Base-by-base conservation (phyloP, 352 stramenopile genomes). In the Phytopythium aichiense region DNA sequence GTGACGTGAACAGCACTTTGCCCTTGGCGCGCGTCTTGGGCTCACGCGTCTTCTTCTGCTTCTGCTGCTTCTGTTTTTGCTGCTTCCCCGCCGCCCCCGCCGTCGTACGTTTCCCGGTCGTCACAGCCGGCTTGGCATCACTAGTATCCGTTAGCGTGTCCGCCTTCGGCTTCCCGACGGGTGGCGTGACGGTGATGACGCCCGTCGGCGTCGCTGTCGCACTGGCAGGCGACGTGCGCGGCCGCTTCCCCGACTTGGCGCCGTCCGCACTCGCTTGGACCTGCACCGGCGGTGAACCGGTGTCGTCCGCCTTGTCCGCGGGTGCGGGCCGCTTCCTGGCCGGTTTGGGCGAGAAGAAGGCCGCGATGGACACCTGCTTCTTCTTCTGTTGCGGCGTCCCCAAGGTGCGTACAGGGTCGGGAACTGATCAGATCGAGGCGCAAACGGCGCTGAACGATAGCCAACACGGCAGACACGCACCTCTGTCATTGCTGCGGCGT, bases 311-410 rank as follows among this genome's bases (percentile, higher is more conserved):
- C 7, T 46, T 48, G 7, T 58, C 49, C 0, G 40, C 23, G 11
- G 55, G 25, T 30, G 63, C 4, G 33, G 11, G 35, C 33, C 43
- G 58, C 68, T 68, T 67, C 13, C 64, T 65, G 30, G 52, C 61
- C 11, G 58, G 18, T 25, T 78, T 79, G 13, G 86, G 86, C 46
- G 86, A 90, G 66, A 95, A 95, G 64, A 93, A 95, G 58, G 81
- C 66, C 45, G 78, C 76, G 66, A 95, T 89, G 13, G 81, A 85
- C 38, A 75, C 79, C 67, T 95, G 83, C 60, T 94, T 92, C 62
- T 84, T 87, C 63, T 79, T 69, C 69, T 81, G 42, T 4, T 5
- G n/a, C 1, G 22, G 7, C 12, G 31, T 31, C 11, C 20, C 25
- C 23, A 6, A 12, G 49, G 3, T 0, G 15, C 11, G 16, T 35